Evolutionary conservation across 768 basidiomycete genomes (phyloP).

Genomic region (Mycena filopes): DNA sequence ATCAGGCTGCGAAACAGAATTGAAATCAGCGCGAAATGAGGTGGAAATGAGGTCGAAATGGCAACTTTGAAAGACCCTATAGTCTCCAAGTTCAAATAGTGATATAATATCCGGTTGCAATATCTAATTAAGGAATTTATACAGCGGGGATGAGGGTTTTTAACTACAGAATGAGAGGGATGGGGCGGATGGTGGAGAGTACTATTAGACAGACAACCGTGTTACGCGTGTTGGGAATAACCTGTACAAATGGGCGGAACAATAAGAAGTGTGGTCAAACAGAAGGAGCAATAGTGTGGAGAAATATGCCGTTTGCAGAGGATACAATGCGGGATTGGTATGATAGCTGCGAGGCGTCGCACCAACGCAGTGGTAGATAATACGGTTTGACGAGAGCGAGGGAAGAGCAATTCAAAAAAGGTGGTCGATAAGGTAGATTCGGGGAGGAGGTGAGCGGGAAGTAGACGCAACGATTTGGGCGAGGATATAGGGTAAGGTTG

Average conservation of each 20-base stretch:
- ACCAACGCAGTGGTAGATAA: slow-evolving; percentile 50
- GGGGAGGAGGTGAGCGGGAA: slow-evolving; percentile 36
- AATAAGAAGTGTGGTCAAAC: slow-evolving; percentile 54
- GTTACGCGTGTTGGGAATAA: slow-evolving; percentile 61
- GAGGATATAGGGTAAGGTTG: slow-evolving; percentile 32
- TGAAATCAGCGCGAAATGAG: too few species aligned
- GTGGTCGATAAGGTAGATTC: slow-evolving; percentile 48
- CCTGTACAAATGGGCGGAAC: slow-evolving; percentile 69
- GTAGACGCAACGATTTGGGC: slow-evolving; percentile 35
- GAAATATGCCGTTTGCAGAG: slow-evolving; percentile 69
- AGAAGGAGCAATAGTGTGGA: slow-evolving; percentile 64
- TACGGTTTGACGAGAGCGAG: slow-evolving; percentile 34
- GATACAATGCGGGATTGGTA: slow-evolving; percentile 75
- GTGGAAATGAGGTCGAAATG: too few species aligned
- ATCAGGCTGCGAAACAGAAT: too few species aligned
- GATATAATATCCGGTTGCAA: slow-evolving; percentile 39
- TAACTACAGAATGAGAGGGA: slow-evolving; percentile 81
- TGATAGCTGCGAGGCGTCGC: slow-evolving; percentile 56
- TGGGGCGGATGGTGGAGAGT: slow-evolving; percentile 52
- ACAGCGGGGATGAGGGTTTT: slow-evolving; percentile 59
- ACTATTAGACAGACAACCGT: slow-evolving; percentile 79
- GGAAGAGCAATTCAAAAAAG: slow-evolving; percentile 36
- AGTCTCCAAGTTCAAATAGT: slow-evolving; percentile 27
- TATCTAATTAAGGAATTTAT: slow-evolving; percentile 60
- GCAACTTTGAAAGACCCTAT: neutral